Evolutionary conservation across 768 basidiomycete genomes (phyloP).

Genomic region (Lyophyllum shimeji): DNA sequence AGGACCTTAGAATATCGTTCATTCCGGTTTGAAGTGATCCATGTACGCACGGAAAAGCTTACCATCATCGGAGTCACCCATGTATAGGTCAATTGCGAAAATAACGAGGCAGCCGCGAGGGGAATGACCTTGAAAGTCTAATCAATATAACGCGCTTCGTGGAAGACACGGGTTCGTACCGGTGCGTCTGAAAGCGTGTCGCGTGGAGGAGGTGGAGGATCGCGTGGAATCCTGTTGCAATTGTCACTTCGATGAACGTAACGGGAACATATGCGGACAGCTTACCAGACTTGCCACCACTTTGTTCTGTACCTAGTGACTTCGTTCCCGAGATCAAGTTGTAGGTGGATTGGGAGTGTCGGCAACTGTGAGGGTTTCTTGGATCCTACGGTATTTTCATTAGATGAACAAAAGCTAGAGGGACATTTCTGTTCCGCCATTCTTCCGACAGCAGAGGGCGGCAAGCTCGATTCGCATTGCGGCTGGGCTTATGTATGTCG

Average conservation of each 20-base stretch:
- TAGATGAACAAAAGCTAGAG: constrained; percentile 8
- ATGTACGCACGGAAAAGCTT: neutral
- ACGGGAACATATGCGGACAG: neutral
- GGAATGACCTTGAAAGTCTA: constrained; percentile 47
- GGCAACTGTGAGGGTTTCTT: constrained; percentile 8
- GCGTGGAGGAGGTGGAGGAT: constrained; percentile 58
- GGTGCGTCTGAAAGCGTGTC: constrained; percentile 54
- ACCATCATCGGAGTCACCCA: constrained; percentile 69
- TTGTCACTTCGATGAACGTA: neutral
- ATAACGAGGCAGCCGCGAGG: constrained; percentile 51
- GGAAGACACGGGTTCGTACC: constrained; percentile 23
- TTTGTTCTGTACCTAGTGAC: constrained; percentile 39
- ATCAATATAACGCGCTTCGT: neutral
- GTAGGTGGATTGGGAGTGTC: constrained; percentile 19
- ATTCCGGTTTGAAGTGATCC: neutral
- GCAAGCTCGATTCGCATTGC: neutral
- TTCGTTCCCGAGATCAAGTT: constrained; percentile 41
- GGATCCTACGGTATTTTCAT: neutral
- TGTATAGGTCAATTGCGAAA: constrained; percentile 60
- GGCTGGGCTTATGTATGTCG: neutral
- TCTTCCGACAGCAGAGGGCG: neutral
- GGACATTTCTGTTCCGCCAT: constrained; percentile 1
- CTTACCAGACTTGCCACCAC: constrained; percentile 59
- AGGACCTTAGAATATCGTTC: constrained; percentile 34
- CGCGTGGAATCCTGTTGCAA: constrained; percentile 51